Percentiles rank a stretch among this genome's conserved stretches.
Conservation (phyloP, 371 early-diverging fungal genomes). For the Rhizopus delemar region DNA sequence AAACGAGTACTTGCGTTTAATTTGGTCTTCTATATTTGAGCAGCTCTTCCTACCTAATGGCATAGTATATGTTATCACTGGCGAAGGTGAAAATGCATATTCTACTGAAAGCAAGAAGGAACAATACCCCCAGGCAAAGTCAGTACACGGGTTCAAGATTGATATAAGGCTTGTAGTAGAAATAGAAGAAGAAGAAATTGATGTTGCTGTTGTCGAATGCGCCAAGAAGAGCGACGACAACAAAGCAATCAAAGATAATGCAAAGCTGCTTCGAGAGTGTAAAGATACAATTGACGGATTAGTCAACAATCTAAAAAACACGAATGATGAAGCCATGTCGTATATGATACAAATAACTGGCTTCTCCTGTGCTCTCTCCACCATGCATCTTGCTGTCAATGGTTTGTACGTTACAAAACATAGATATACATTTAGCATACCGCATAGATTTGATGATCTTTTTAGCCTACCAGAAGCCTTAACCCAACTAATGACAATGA, state of each 20-base stretch:
- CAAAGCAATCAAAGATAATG: conserved; percentile 14
- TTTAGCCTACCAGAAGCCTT: conserved; percentile 8
- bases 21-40: conserved; percentile 10
- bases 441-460: conserved; percentile 4
- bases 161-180: conserved; percentile 11
- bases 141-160: conserved; percentile 10
- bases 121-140: conserved; percentile 10
- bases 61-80: conserved; percentile 8
- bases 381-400: conserved; percentile 1
- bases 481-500: conserved; percentile 6
- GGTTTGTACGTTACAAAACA: conserved; percentile 8
- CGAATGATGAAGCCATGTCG: conserved; percentile 10
- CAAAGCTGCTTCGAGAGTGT: conserved; percentile 11
- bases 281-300: conserved; percentile 13
- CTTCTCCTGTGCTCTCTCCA: conserved; percentile 9
- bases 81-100: conserved; percentile 8
- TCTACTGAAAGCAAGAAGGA: conserved; percentile 15
- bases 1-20: conserved; percentile 8
- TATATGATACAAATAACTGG: conserved; percentile 15
- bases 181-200: conserved; percentile 7
- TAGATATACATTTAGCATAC: conserved; percentile 7
- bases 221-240: conserved; percentile 8
- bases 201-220: conserved; percentile 16
- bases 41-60: conserved; percentile 9
- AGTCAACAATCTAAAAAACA: conserved; percentile 12